These are phyloP conservation scores for Beauveria brongniartii DNA, from an alignment of 2,329 filamentous ascomycete species.

Conservation along the genomic window DNA sequence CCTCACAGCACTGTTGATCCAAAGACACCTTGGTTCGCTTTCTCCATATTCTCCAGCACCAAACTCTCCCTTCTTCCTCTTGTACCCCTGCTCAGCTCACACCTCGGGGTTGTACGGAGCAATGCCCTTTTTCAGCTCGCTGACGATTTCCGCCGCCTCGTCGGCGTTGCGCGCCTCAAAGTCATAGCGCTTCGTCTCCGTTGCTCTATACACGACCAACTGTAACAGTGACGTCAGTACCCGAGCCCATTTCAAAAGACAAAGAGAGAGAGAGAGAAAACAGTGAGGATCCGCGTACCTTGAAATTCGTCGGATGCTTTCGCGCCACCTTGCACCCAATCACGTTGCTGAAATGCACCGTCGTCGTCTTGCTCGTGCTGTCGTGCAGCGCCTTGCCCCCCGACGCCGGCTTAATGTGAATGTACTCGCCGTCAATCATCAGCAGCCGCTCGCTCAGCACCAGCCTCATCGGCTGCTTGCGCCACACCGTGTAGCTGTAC, in stretches of 20 bases:
- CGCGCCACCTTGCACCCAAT: conserved; percentile 74
- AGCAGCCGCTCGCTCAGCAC: conserved; percentile 69
- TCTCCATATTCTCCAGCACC: neutral
- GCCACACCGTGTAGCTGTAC: conserved; percentile 72
- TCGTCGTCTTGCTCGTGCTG: conserved; percentile 62
- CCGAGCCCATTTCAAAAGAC: neutral
- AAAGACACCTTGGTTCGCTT: neutral
- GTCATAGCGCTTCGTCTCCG: conserved; percentile 74
- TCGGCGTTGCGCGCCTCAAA: conserved; percentile 68
- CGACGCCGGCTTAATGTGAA: conserved; percentile 71
- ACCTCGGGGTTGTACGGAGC: conserved; percentile 51
- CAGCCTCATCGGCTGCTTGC: conserved; percentile 76
- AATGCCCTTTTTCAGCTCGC: conserved; percentile 69
- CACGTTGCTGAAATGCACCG: conserved; percentile 74
- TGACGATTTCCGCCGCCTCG: conserved; percentile 72
- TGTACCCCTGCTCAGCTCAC: conserved; percentile 13
- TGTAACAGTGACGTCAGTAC: conserved; percentile 20
- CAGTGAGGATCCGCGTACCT: conserved; percentile 39
- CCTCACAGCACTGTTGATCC: too few relatives aligned
- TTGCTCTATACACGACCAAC: conserved; percentile 65
- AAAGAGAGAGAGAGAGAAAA: neutral
- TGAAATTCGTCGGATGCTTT: conserved; percentile 73
- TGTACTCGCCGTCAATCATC: conserved; percentile 76
- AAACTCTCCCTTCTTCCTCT: neutral
- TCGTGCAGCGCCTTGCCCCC: conserved; percentile 59